Evolutionary conservation across 148 eudicot species (phyloP), one percentile per base, ranked within the genome.

Genomic region (Polygonum aviculare): DNA sequence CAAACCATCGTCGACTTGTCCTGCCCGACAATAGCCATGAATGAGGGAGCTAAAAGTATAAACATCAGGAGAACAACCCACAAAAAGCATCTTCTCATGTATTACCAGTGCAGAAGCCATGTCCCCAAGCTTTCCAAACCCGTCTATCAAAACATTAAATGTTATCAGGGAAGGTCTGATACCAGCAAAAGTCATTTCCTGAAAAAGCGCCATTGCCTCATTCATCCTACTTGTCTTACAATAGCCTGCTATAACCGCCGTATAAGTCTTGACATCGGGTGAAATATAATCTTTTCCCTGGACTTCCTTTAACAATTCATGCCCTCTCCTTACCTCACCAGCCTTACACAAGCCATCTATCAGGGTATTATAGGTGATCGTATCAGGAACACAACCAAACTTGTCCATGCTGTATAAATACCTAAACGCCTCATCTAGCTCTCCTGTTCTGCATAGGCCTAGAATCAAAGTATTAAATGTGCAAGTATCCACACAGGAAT

Each of bases 201-300:
- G 73, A 38, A 84, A 88, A 67, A 92, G 77, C 5, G n/a, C 18
- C 3, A 69, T 79, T 50, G 98, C 98, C 75, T 81, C 84, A 41
- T 87, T 84, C 97, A 90, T 86, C 80, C 83, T 86, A 69, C 88
- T 89, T 59, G 82, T 45, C 80, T 89, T 95, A 82, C 94, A 90
- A 73, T 83, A 88, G 38, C 94, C 92, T 22, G 86, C 84, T 81
- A 95, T 92, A 36, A 90, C 76, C 31, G 96, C 77, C 8, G 98
- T 89, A 87, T 84, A 95, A 41, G 96, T 92, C 57, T 83, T 86
- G 78, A 86, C 94, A 82, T 89, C 88, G 1, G 98, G 94, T 26
- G 83, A 78, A 41, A 87, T 55, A 49, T 55, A 84, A 80, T 72
- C 70, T 70, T 82, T 82, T 0, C 77, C 81, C 71, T 78, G 84